Percentiles rank a stretch among this genome's conserved stretches.
phyloP scores from a whole-genome alignment of 2,329 filamentous ascomycete species.

The Fusarium hainanense region DNA sequence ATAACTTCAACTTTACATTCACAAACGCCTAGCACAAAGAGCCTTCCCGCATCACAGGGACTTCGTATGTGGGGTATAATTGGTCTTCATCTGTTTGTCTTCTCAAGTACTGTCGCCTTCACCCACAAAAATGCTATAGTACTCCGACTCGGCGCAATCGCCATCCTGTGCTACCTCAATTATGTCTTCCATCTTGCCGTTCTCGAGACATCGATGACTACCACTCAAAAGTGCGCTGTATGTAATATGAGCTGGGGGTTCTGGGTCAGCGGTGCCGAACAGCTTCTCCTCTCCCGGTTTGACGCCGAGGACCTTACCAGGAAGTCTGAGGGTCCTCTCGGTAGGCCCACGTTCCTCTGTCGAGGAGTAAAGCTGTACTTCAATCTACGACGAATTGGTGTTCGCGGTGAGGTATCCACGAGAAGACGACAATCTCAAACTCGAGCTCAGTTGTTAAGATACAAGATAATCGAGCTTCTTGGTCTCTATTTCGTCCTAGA shows the following conservation, averaged over 20 bases:
- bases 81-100: rapidly evolving
- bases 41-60: rapidly evolving
- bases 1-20: background rate
- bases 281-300: background rate
- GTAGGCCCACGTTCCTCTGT: background rate
- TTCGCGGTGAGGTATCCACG: background rate
- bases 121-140: background rate
- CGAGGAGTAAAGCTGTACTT: background rate
- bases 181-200: background rate
- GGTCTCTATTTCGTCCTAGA: background rate
- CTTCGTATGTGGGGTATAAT: background rate
- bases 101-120: background rate
- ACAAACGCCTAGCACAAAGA: rapidly evolving
- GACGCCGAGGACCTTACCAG: background rate
- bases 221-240: background rate
- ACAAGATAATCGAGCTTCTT: background rate
- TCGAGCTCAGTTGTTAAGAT: background rate
- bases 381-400: background rate
- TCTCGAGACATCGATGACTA: background rate
- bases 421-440: background rate
- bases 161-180: background rate
- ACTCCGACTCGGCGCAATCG: rapidly evolving
- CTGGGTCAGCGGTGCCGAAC: background rate
- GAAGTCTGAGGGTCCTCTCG: rapidly evolving
- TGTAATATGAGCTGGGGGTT: conserved; percentile 7